phyloP scores from a whole-genome alignment of 306 rosid species.

The Herpetospermum pedunculosum region DNA sequence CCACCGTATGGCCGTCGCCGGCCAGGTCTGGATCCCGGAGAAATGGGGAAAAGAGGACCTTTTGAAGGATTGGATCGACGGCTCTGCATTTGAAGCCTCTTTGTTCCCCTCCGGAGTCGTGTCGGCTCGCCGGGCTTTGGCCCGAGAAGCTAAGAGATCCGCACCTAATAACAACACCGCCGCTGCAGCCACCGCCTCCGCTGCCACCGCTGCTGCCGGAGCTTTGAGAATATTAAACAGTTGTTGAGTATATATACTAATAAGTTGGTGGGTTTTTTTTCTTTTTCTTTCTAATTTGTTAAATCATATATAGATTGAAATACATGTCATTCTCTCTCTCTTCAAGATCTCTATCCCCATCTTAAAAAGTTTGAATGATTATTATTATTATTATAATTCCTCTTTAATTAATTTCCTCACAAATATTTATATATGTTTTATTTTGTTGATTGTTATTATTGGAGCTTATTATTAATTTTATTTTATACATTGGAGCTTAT shows the following conservation, averaged over 20 bases:
- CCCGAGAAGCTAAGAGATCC: neutral
- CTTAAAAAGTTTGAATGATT: neutral
- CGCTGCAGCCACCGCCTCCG: neutral
- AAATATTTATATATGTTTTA: neutral
- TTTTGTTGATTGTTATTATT: neutral
- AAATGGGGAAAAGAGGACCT: constrained; percentile 47
- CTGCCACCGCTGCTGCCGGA: neutral
- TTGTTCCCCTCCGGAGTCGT: neutral
- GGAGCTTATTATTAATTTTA: too few species aligned
- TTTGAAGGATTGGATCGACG: constrained; percentile 50
- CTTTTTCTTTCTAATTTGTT: neutral
- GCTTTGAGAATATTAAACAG: constrained; percentile 4
- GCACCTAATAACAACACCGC: neutral
- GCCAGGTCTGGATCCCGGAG: constrained; percentile 39
- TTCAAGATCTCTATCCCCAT: neutral
- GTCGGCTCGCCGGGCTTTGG: constrained; percentile 6
- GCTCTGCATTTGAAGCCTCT: constrained; percentile 37
- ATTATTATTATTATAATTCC: neutral
- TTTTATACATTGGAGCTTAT: too few species aligned
- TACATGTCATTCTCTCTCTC: neutral
- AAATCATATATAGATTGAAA: neutral
- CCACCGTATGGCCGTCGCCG: constrained; percentile 38
- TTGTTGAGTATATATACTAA: neutral
- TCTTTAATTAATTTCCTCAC: neutral
- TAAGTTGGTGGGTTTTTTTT: neutral